phyloP scores from a whole-genome alignment of 768 basidiomycete species.

The Lactarius deliciosus region DNA sequence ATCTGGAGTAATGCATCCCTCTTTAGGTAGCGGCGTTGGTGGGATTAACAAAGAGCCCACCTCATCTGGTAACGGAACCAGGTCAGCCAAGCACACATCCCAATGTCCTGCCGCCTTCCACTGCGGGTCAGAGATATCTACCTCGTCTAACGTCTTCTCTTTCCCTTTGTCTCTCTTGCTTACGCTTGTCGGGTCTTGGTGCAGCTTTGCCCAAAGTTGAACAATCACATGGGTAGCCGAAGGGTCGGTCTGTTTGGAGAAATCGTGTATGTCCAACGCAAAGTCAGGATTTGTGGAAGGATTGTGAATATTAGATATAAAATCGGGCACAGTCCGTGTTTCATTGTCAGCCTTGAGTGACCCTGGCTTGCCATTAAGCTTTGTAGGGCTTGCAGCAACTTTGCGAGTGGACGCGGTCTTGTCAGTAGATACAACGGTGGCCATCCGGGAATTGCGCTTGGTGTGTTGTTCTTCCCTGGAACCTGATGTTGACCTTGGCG shows the following conservation, averaged over 20 bases:
- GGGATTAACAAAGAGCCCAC: constrained; percentile 45
- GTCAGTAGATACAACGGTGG: constrained; percentile 1
- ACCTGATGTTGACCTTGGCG: constrained; percentile 1
- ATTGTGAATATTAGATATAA: constrained; percentile 73
- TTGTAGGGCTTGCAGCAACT: background rate
- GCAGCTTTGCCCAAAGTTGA: constrained; percentile 54
- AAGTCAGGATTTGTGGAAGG: constrained; percentile 87
- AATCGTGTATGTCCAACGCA: constrained; percentile 56
- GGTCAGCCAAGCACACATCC: constrained; percentile 57
- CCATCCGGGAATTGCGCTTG: constrained; percentile 12
- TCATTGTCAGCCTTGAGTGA: constrained; percentile 14
- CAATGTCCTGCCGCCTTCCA: constrained; percentile 73
- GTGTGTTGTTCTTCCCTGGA: constrained; percentile 14
- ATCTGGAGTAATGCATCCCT: constrained; percentile 34
- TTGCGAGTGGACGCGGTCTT: constrained; percentile 14
- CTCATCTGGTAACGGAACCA: constrained; percentile 59
- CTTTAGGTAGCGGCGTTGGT: constrained; percentile 7
- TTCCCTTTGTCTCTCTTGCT: constrained; percentile 23
- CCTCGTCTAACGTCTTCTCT: constrained; percentile 20
- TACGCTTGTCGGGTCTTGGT: constrained; percentile 20
- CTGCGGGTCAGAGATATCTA: constrained; percentile 32
- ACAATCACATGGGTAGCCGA: constrained; percentile 53
- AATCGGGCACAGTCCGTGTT: constrained; percentile 50
- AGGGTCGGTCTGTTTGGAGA: constrained; percentile 54
- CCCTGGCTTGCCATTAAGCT: constrained; percentile 16